A percentile compares a stretch with the other conserved stretches of the same genome.
These are phyloP conservation scores for Rhododendron mucronatum DNA, from an alignment of 148 eudicot genomes.

Conservation along the genomic window DNA sequence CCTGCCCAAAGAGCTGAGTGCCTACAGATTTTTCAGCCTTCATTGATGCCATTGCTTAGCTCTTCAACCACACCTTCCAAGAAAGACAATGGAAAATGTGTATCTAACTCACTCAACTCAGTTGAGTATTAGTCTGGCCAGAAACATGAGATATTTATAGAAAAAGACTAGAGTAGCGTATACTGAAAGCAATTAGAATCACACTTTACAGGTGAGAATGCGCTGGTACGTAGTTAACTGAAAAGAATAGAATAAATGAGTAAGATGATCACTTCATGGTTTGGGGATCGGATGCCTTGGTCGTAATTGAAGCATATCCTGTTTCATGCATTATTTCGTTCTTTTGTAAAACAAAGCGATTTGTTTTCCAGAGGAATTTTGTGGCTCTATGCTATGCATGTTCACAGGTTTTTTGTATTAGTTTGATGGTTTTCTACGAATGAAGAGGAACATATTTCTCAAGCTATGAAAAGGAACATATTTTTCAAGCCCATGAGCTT, in stretches of 20 bases:
- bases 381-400: neutral
- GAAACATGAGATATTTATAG: neutral
- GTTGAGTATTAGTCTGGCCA: neutral
- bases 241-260: neutral
- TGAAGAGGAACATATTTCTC: neutral
- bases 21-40: conserved; percentile 39
- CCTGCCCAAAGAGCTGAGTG: conserved; percentile 27
- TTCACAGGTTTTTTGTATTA: neutral
- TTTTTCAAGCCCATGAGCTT: neutral
- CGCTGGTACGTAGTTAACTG: too few species aligned
- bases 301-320: neutral
- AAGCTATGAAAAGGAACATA: neutral
- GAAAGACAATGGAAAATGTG: neutral
- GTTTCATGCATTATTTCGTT: neutral
- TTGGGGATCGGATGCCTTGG: conserved; percentile 2
- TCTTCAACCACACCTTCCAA: neutral
- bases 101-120: neutral
- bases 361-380: neutral
- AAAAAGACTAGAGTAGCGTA: neutral
- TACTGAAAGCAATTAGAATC: neutral
- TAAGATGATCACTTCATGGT: neutral
- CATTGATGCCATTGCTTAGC: conserved; percentile 29
- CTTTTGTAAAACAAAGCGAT: neutral
- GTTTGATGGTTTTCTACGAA: neutral
- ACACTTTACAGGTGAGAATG: neutral